These are phyloP conservation scores for Pythium grandisporangium DNA, from an alignment of 352 stramenopile genomes.

Conservation along the genomic window DNA sequence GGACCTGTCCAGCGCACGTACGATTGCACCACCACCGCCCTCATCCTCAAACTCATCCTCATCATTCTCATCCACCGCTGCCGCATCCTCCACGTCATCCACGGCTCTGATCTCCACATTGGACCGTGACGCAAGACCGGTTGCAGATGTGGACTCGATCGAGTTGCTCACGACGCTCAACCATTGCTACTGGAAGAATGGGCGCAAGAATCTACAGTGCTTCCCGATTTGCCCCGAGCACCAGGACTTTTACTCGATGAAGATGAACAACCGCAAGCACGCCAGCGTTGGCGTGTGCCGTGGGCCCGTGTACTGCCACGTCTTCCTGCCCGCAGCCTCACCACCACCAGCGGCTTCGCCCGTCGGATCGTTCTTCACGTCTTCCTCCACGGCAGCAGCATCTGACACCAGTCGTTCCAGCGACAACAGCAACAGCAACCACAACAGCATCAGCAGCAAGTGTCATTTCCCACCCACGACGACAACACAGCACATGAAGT, in stretches of 20 bases:
- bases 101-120: too few species aligned
- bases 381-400: too few species aligned
- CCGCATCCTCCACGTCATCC: neutral
- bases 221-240: conserved; percentile 82
- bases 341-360: conserved; percentile 11
- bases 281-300: conserved; percentile 77
- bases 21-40: neutral
- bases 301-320: conserved; percentile 70
- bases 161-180: conserved; percentile 50
- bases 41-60: neutral
- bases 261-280: conserved; percentile 86
- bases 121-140: too few species aligned
- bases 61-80: neutral
- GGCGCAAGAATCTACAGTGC: conserved; percentile 86
- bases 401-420: too few species aligned
- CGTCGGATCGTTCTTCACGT: neutral
- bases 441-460: too few species aligned
- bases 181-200: conserved; percentile 86
- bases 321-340: conserved; percentile 25
- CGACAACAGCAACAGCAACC: too few species aligned
- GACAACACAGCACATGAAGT: conserved; percentile 51
- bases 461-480: too few species aligned
- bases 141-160: conserved; percentile 20
- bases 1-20: neutral
- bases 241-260: conserved; percentile 87